A percentile compares a stretch with the other conserved stretches of the same genome.
Conservation (phyloP, 805 yeast genomes). For the Pichia californica region DNA sequence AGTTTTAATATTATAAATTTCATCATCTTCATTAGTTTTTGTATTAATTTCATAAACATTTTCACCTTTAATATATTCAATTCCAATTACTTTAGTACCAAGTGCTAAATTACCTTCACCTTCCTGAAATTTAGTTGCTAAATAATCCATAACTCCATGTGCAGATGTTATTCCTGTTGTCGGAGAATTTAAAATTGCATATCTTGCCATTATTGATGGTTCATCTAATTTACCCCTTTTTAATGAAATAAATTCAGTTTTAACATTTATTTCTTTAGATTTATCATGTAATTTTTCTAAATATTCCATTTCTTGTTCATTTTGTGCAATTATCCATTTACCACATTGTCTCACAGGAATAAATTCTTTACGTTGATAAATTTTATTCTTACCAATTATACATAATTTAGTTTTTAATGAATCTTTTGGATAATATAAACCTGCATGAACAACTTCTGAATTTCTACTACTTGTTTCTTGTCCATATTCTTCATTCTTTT, state of each 20-base stretch:
- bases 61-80: slow-evolving; percentile 24
- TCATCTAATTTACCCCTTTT: slow-evolving; percentile 42
- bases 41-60: slow-evolving; percentile 28
- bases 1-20: slow-evolving; percentile 37
- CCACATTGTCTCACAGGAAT: slow-evolving; percentile 65
- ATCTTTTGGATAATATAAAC: slow-evolving; percentile 69
- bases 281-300: slow-evolving; percentile 46
- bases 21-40: slow-evolving; percentile 17
- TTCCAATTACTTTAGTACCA: slow-evolving; percentile 48
- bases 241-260: slow-evolving; percentile 49
- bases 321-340: slow-evolving; percentile 84
- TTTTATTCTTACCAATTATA: slow-evolving; percentile 62
- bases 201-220: slow-evolving; percentile 59
- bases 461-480: slow-evolving; percentile 83
- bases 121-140: slow-evolving; percentile 47
- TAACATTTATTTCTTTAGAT: slow-evolving; percentile 47
- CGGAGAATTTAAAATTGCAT: slow-evolving; percentile 65
- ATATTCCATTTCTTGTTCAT: slow-evolving; percentile 52
- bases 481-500: slow-evolving; percentile 60
- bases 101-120: slow-evolving; percentile 57
- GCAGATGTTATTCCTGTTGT: slow-evolving; percentile 82
- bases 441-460: slow-evolving; percentile 92
- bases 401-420: slow-evolving; percentile 67
- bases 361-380: slow-evolving; percentile 50
- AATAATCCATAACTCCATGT: slow-evolving; percentile 63